A percentile compares a stretch with the other conserved stretches of the same genome.
Conservation (phyloP, 768 basidiomycete species). For the Mycena belliarum region DNA sequence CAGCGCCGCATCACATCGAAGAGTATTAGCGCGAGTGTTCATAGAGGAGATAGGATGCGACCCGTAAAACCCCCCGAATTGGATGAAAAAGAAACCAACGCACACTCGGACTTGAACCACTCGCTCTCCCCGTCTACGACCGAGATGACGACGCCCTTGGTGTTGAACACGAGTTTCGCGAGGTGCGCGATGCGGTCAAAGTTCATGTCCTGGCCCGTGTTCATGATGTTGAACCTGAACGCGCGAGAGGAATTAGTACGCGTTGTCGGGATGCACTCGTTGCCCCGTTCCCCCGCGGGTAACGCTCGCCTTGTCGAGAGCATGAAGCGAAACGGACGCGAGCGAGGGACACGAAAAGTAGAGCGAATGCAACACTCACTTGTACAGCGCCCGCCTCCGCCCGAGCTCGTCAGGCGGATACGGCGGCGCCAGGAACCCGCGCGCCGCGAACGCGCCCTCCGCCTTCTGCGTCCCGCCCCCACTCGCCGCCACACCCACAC, state of each 20-base stretch:
- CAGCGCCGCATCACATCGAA: no score
- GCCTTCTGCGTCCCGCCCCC: constrained; percentile 47
- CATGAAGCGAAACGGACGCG: no score
- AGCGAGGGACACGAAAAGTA: no score
- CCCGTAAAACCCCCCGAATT: no score
- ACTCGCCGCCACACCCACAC: neutral
- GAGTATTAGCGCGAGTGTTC: no score
- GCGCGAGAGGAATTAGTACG: no score
- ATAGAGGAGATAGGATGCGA: no score
- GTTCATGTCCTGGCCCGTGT: constrained; percentile 82
- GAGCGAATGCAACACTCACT: constrained; percentile 43
- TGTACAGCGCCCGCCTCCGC: constrained; percentile 81
- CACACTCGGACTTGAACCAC: constrained; percentile 93
- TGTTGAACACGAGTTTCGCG: constrained; percentile 89
- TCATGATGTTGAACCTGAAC: constrained; percentile 83
- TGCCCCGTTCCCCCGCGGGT: no score
- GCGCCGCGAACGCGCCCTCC: constrained; percentile 62
- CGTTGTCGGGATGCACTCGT: no score
- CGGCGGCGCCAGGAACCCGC: constrained; percentile 77
- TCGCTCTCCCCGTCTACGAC: constrained; percentile 84
- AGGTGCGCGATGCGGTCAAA: constrained; percentile 94
- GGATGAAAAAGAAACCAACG: constrained; percentile 22
- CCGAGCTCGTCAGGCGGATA: constrained; percentile 84
- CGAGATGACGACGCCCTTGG: constrained; percentile 81
- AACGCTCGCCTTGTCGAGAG: no score